Conservation (phyloP, 2,329 filamentous ascomycete genomes). For the Penicillium sumatraense region DNA sequence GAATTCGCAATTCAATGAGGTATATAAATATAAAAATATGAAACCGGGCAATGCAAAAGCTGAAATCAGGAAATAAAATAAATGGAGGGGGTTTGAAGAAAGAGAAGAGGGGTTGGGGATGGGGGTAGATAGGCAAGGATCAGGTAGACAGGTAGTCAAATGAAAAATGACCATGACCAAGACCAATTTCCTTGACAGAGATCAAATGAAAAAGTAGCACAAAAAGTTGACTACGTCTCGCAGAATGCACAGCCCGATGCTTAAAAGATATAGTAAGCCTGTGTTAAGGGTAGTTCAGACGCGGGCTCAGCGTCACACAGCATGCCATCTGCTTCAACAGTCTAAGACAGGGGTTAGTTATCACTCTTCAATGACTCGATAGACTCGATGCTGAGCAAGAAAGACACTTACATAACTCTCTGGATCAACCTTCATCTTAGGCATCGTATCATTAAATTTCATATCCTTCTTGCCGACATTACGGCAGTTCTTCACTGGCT, state of each 20-base stretch:
- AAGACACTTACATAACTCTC: slow-evolving; percentile 71
- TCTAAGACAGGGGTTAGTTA: slow-evolving; percentile 36
- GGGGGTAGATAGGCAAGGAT: background rate
- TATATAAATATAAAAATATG: no score
- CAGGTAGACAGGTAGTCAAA: background rate
- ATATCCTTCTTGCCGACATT: slow-evolving; percentile 81
- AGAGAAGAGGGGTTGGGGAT: background rate
- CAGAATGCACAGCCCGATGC: background rate
- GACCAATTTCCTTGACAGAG: no score
- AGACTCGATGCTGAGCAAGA: no score
- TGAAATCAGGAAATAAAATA: background rate
- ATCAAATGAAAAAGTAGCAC: background rate
- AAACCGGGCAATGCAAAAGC: slow-evolving; percentile 14
- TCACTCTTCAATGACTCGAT: background rate
- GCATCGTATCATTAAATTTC: slow-evolving; percentile 84
- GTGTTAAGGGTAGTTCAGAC: slow-evolving; percentile 72
- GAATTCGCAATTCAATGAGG: slow-evolving; percentile 19
- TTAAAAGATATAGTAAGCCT: slow-evolving; percentile 77
- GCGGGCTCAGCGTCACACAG: slow-evolving; percentile 76
- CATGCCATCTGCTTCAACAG: slow-evolving; percentile 80
- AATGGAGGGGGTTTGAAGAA: background rate
- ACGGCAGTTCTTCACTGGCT: slow-evolving; percentile 77
- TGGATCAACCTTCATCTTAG: slow-evolving; percentile 87
- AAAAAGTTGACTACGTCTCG: background rate
- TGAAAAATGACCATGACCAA: background rate